These are phyloP conservation scores for Globisporangium cederbergense DNA, from an alignment of 352 stramenopile genomes.

Conservation along the genomic window DNA sequence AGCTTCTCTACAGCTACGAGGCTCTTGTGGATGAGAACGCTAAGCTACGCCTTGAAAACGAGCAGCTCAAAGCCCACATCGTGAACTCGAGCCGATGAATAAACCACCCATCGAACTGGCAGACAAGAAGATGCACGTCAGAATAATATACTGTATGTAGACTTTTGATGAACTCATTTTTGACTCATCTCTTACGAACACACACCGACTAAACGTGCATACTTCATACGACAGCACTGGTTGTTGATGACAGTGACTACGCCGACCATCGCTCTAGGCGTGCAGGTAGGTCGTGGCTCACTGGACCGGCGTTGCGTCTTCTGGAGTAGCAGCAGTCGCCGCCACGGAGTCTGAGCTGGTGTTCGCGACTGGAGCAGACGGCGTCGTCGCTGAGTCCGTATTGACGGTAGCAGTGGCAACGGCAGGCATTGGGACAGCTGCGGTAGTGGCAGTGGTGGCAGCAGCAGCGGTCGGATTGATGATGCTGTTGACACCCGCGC, in stretches of 20 bases:
- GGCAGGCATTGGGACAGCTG: too few species aligned
- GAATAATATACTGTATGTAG: not conserved
- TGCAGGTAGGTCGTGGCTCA: not conserved
- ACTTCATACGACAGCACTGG: not conserved
- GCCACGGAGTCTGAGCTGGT: not conserved
- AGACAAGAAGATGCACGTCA: not conserved
- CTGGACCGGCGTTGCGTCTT: not conserved
- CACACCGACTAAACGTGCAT: not conserved
- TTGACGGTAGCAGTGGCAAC: not conserved
- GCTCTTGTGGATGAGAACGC: conserved; percentile 36
- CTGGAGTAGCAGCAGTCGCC: not conserved
- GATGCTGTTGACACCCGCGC: conserved; percentile 5
- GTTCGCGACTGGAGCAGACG: not conserved
- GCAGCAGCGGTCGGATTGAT: not conserved
- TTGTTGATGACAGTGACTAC: not conserved
- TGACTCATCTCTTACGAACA: not conserved
- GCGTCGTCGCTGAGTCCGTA: not conserved
- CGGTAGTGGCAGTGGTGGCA: not conserved
- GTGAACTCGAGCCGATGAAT: conserved; percentile 10
- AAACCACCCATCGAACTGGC: not conserved
- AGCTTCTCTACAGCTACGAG: conserved; percentile 35
- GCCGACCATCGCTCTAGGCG: not conserved
- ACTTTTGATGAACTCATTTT: not conserved
- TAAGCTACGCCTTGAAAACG: conserved; percentile 34
- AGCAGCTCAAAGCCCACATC: conserved; percentile 35